Base-by-base conservation (phyloP, 352 stramenopile species). In the Pythium phragmitis region DNA sequence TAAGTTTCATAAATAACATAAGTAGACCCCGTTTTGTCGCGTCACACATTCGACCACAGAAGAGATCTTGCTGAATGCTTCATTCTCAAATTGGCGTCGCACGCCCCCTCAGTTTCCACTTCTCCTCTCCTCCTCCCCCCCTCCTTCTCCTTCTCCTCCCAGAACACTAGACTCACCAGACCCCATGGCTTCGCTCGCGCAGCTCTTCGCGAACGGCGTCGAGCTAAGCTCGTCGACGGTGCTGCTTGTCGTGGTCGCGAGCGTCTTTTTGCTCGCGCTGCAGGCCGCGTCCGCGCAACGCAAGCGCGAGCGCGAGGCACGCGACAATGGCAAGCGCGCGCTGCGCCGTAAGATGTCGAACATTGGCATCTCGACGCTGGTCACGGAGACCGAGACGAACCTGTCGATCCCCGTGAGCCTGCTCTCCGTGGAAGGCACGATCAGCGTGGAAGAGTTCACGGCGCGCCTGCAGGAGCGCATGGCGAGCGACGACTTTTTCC, bases 321-420 rank as follows among this genome's bases (percentile, higher is more conserved):
- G 64, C 30, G 23, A 48, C 5, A 17, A 23, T 41, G 50, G 26
- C 19, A 17, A 9, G 21, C 42, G n/a, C 8, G 23, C 45, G 34
- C 68, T 84, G 23, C 77, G 74, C 48, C 81, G 84, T 21, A 82
- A 82, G 55, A 85, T 93, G 69, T 86, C 74, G 21, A 88, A 75
- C 66, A 89, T 91, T 34, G 85, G 85, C 26, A 67, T 87, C 37
- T 80, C 82, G 30, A 93, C 85, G 54, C 70, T 90, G 5, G 72
- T 89, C 19, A 86, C 82, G 13, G 85, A 93, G 71, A 83, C 82
- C 57, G 80, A 76, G 12, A 82, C 82, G 14, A 93, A 93, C 70
- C 65, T 88, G 57, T 91, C 82, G 34, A 91, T 93, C 57, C 82
- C 83, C 39, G 76, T 93, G 57, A 84, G 66, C 16, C 74, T 92